These are phyloP conservation scores for Lentinula edodes DNA, from an alignment of 768 basidiomycete species.

Conservation along the genomic window DNA sequence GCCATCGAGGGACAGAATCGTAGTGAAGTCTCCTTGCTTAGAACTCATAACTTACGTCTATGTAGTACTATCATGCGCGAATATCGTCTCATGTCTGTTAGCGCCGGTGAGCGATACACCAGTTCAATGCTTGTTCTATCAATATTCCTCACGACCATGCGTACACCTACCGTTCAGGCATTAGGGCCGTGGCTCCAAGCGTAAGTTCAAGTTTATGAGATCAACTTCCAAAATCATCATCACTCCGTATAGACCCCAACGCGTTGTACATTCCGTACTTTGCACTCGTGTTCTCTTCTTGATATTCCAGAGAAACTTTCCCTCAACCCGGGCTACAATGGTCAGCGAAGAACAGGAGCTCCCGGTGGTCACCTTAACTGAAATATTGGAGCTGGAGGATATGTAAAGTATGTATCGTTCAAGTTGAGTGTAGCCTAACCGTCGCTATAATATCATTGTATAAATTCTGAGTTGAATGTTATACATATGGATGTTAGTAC, in stretches of 20 bases:
- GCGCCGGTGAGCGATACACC: conserved; percentile 25
- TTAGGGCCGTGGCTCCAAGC: conserved; percentile 39
- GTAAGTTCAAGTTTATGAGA: conserved; percentile 17
- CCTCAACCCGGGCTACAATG: conserved; percentile 10
- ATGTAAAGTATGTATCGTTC: neutral
- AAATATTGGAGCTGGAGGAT: neutral
- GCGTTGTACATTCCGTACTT: conserved; percentile 37
- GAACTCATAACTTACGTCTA: too few species aligned
- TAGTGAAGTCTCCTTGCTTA: neutral
- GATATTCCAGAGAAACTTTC: conserved; percentile 23
- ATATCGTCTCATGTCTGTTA: conserved; percentile 32
- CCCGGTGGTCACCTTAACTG: neutral
- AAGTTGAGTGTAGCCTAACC: too few species aligned
- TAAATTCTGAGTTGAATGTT: too few species aligned
- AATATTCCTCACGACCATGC: neutral
- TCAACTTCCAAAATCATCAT: neutral
- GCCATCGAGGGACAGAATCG: too few species aligned
- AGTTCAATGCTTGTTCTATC: neutral
- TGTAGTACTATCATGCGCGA: conserved; percentile 14
- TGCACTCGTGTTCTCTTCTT: conserved; percentile 36
- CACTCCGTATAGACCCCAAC: conserved; percentile 26
- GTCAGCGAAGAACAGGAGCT: neutral
- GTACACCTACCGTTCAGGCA: conserved; percentile 13
- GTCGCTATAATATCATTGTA: too few species aligned
- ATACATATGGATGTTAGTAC: neutral